Evolutionary conservation across 179 eudicot species (phyloP), one percentile per base, ranked within the genome.

Genomic region (Pouteria campechiana): DNA sequence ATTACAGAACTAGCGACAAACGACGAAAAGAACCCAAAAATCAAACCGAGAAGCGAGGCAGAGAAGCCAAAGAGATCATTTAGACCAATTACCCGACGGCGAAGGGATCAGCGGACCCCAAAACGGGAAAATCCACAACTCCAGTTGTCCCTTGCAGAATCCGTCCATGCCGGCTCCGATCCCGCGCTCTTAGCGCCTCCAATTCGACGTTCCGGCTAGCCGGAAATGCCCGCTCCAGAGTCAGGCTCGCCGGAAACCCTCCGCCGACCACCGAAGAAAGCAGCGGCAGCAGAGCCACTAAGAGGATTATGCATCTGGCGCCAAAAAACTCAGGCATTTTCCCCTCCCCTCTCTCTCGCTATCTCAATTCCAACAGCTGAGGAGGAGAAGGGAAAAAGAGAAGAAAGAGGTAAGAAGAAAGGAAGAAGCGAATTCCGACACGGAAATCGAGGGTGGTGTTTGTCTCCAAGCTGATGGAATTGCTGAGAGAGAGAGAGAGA

Each of bases 101-200:
- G 62, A 58, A 86, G 1, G 98, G 98, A 67, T 90, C 77, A 33
- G 53, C 85, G 37, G 80, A 72, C 22, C 98, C 98, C 27, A 61
- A 43, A 48, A 90, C 84, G 8, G 84, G 75, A 43, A 90, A 82
- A 72, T 87, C 95, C 31, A 82, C 65, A 14, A 86, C 94, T 1
- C 96, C 87, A 33, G 54, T 50, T 1, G 70, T 13, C 0, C 83
- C 60, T 67, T 85, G 87, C 68, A 89, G 54, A 30, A 74, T 6
- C 29, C 97, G 69, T 9, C 84, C 77, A 42, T 81, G 97, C 33
- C 97, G 65, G 1, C 56, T 65, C 50, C 71, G 49, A 72, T 89
- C 97, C 20, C 63, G 73, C 5, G 67, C 75, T 50, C 69, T 79
- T 65, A 89, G 97, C 74, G 73, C 75, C 68, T 76, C 70, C 79